Percentiles rank a stretch among this genome's conserved stretches.
Evolutionary conservation across 768 basidiomycete species (phyloP).

Genomic region (Gloeostereum incarnatum): DNA sequence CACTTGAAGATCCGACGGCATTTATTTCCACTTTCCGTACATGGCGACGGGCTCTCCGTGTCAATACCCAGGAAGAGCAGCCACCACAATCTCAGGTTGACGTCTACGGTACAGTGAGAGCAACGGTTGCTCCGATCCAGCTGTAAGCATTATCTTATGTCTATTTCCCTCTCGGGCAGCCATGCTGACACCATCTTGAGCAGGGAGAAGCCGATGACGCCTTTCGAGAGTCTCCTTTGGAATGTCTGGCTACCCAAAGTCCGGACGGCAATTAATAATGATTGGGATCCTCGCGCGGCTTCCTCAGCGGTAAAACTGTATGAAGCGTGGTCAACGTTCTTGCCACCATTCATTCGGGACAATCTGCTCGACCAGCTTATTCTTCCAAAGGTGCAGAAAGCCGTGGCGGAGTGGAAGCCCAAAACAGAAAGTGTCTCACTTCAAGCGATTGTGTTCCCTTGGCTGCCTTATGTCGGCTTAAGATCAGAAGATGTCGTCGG

Average conservation of each 20-base stretch:
- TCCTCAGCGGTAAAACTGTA: constrained; percentile 73
- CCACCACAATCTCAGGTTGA: constrained; percentile 38
- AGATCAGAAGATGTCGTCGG: constrained; percentile 79
- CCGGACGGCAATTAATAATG: constrained; percentile 90
- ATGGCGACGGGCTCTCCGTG: constrained; percentile 63
- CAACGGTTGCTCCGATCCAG: constrained; percentile 17
- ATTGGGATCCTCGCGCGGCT: constrained; percentile 75
- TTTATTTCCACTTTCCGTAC: constrained; percentile 57
- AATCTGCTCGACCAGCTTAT: constrained; percentile 95
- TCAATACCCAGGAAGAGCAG: constrained; percentile 37
- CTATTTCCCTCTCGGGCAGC: constrained; percentile 1
- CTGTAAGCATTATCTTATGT: constrained; percentile 21
- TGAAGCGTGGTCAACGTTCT: constrained; percentile 79
- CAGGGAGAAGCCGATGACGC: constrained; percentile 74
- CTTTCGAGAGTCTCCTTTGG: constrained; percentile 93
- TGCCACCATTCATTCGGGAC: constrained; percentile 88
- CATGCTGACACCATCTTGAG: no score
- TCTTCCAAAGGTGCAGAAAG: constrained; percentile 82
- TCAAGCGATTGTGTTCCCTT: constrained; percentile 85
- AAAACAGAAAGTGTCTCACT: constrained; percentile 50
- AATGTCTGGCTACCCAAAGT: constrained; percentile 92
- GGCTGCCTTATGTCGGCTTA: constrained; percentile 84
- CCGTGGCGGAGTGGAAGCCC: constrained; percentile 77
- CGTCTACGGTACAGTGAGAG: constrained; percentile 41
- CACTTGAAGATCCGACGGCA: constrained; percentile 63